These are phyloP conservation scores for Tylopilus vinaceipallidus DNA, from an alignment of 768 basidiomycete species.

Conservation along the genomic window DNA sequence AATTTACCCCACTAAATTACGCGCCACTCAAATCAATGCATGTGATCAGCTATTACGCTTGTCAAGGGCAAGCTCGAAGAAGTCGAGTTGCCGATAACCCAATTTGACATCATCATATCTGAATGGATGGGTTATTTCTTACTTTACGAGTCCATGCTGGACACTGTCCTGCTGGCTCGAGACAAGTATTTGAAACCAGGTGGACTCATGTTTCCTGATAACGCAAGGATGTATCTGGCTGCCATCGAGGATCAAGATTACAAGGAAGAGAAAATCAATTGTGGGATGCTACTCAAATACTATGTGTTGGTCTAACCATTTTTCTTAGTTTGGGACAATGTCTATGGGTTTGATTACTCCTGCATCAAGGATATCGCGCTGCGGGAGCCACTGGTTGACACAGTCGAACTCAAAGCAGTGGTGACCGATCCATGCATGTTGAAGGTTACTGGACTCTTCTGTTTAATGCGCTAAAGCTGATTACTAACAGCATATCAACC, in stretches of 20 bases:
- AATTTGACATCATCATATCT: constrained; percentile 98
- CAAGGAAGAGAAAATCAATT: constrained; percentile 99
- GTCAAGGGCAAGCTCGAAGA: constrained; percentile 99
- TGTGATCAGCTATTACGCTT: constrained; percentile 76
- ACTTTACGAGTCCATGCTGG: constrained; percentile 98
- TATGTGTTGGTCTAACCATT: constrained; percentile 3
- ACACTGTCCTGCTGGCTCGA: constrained; percentile 93
- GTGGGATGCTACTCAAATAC: constrained; percentile 38
- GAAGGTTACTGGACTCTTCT: constrained; percentile 53
- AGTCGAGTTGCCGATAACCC: constrained; percentile 76
- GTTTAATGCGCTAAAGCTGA: constrained; percentile 4
- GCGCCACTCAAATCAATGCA: constrained; percentile 3
- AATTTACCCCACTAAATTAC: background rate
- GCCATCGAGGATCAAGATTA: constrained; percentile 99
- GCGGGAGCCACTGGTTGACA: constrained; percentile 95
- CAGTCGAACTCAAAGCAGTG: constrained; percentile 95
- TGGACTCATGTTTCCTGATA: constrained; percentile 96
- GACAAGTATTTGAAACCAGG: constrained; percentile 93
- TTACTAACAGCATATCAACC: constrained; percentile 72
- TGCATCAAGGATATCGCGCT: constrained; percentile 99
- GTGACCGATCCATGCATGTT: constrained; percentile 89
- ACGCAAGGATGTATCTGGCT: constrained; percentile 86
- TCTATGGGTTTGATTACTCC: constrained; percentile 99
- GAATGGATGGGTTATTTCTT: constrained; percentile 99
- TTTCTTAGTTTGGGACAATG: constrained; percentile 92